Base-by-base conservation (phyloP, 2,329 filamentous ascomycete genomes). In the Diaporthe helianthi region DNA sequence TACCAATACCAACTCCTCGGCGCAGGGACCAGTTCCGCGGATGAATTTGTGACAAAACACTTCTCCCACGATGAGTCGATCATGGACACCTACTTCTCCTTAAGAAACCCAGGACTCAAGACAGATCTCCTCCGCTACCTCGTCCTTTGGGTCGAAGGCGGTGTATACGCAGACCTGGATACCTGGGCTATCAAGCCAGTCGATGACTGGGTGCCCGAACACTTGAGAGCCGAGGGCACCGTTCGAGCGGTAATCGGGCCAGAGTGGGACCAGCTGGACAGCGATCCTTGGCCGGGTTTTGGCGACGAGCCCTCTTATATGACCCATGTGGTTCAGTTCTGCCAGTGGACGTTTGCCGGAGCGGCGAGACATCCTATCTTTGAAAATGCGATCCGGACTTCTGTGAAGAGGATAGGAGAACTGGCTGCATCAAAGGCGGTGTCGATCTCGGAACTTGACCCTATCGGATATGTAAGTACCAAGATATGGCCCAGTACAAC, bases 151-250 rank as follows among this genome's bases (percentile, higher is more conserved):
- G 68, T 65, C 3, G 76, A 80, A 51, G 80, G 80, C 17, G 80
- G 83, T n/a, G 74, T 84, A 6, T 90, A 88, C 76, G 82, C 86
- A 26, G 87, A 89, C 73, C 87, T 88, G 60, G 87, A 89, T 73
- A 87, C 88, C 17, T 83, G 87, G 73, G 84, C 85, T 8, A 76
- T 89, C 19, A 82, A 82, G 38, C 83, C 87, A 0, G 77, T 89
- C 64, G 78, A 84, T 41, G 19, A 58, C 3, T 78, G 76, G 76
- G 63, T 78, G 4, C 74, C 76, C 7, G 44, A 54, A 10, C 22
- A 69, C 4, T 17, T 74, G 29, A 73, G 73, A 4, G 69, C 72
- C 67, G 41, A 69, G n/a, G 73, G 36, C 10, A 38, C 10, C 36
- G 15, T 73, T 9, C 69, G 73, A 4, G 70, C 77, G 12, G 65